phyloP scores from a whole-genome alignment of 108 stramenopile genomes.

The Nitzschia sp. region DNA sequence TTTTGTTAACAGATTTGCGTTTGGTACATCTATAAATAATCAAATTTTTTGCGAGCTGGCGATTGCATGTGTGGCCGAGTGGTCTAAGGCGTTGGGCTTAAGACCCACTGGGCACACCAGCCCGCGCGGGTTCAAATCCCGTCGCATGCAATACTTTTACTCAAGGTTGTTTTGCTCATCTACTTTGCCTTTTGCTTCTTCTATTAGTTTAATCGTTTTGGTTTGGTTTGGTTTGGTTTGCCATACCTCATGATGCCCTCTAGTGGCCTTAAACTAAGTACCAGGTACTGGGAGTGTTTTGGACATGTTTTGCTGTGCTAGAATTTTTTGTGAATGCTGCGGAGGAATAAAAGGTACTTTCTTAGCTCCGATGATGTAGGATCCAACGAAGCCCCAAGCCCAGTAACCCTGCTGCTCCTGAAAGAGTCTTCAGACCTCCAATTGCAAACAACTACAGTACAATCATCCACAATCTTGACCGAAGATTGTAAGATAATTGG shows the following conservation, averaged over 20 bases:
- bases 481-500: not conserved
- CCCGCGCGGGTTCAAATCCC: slow-evolving; percentile 40
- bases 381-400: not conserved
- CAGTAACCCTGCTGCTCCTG: not conserved
- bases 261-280: no score
- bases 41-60: not conserved
- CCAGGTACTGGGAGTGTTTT: no score
- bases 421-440: not conserved
- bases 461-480: not conserved
- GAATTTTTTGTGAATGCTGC: no score
- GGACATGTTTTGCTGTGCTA: no score
- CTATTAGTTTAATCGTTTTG: no score
- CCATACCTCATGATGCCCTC: no score
- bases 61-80: slow-evolving; percentile 36
- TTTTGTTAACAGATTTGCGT: no score
- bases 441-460: not conserved
- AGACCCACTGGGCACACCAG: slow-evolving; percentile 38
- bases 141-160: slow-evolving; percentile 20
- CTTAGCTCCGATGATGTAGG: no score
- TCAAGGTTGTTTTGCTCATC: no score
- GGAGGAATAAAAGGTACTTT: no score
- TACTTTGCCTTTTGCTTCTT: no score
- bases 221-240: no score
- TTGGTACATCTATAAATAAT: not conserved
- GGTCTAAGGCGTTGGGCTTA: slow-evolving; percentile 41